These are phyloP conservation scores for Salicornia ramosissima DNA, from an alignment of 148 eudicot species.

Conservation along the genomic window DNA sequence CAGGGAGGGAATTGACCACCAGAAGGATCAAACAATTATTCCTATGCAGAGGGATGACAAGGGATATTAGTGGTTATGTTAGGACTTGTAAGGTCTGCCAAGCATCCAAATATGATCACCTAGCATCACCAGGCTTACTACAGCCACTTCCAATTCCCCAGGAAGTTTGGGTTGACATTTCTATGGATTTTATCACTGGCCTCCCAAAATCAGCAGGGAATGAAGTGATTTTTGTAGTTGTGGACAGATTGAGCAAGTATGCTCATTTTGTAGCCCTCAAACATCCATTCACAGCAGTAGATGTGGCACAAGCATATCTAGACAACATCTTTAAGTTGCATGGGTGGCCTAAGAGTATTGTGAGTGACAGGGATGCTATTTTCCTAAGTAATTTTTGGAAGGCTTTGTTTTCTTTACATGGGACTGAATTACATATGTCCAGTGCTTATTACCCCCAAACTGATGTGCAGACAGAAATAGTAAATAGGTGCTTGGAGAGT, in stretches of 20 bases:
- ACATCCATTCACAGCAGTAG: neutral
- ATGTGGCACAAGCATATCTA: neutral
- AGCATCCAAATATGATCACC: no score
- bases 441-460: conserved; percentile 2
- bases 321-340: neutral
- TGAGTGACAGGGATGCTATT: neutral
- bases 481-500: conserved; percentile 1
- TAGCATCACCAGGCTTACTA: no score
- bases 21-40: no score
- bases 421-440: neutral
- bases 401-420: neutral
- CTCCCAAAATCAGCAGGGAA: neutral
- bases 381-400: neutral
- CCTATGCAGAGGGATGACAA: no score
- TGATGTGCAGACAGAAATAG: conserved; percentile 3
- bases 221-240: neutral
- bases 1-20: no score
- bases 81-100: no score
- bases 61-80: no score
- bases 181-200: neutral
- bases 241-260: conserved; percentile 3
- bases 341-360: neutral
- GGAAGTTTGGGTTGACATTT: neutral
- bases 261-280: neutral
- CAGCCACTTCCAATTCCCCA: no score